Evolutionary conservation across 306 rosid species (phyloP).

Genomic region (Mimosa pudica): DNA sequence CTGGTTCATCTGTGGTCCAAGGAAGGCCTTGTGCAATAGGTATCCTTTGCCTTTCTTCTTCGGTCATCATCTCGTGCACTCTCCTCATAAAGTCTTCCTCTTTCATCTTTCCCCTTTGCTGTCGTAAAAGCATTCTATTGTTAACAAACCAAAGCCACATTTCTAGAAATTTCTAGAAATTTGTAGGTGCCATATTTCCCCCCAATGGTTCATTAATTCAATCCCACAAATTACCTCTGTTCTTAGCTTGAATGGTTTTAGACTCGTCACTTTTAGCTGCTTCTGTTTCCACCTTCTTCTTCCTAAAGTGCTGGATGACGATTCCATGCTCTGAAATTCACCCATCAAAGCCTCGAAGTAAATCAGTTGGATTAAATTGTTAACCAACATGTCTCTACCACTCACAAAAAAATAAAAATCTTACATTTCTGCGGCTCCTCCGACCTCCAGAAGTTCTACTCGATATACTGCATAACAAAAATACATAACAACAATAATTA

Average conservation of each 20-base stretch:
- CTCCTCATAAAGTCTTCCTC: constrained; percentile 80
- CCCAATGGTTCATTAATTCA: neutral
- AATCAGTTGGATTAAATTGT: constrained; percentile 21
- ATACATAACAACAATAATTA: constrained; percentile 26
- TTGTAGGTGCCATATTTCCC: neutral
- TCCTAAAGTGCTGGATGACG: constrained; percentile 53
- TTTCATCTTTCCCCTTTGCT: constrained; percentile 92
- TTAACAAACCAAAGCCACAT: constrained; percentile 19
- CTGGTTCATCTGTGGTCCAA: constrained; percentile 97
- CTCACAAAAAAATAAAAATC: constrained; percentile 29
- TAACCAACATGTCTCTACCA: constrained; percentile 6
- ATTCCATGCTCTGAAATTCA: constrained; percentile 70
- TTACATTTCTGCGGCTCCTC: constrained; percentile 89
- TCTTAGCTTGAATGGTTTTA: constrained; percentile 85
- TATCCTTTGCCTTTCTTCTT: constrained; percentile 75
- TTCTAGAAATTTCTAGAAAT: neutral
- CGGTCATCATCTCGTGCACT: constrained; percentile 66
- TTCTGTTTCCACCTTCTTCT: constrained; percentile 79
- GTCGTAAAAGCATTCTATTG: constrained; percentile 32
- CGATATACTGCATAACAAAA: constrained; percentile 50
- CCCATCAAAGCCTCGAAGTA: constrained; percentile 4
- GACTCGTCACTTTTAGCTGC: constrained; percentile 67
- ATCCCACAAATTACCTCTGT: constrained; percentile 64
- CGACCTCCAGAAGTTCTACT: constrained; percentile 64
- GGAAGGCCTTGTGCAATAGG: constrained; percentile 98